Percentiles rank a stretch among this genome's conserved stretches.
Conservation (phyloP, 192 early-diverging fungal genomes). For the Rhizophagus sp. region DNA sequence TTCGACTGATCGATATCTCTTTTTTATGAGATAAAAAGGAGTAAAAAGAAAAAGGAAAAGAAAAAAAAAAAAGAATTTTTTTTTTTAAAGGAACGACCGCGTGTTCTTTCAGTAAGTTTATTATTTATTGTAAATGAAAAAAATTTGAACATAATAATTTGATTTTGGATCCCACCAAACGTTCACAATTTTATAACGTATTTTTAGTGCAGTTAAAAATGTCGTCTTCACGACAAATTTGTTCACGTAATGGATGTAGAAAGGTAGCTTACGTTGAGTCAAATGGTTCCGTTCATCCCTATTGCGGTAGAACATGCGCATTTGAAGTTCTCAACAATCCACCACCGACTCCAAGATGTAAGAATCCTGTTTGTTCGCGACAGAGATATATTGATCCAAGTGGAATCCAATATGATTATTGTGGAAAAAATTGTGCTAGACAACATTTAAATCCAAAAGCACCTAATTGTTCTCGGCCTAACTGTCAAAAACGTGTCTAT, state of each 20-base stretch:
- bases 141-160: no score
- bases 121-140: no score
- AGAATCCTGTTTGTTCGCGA: neutral
- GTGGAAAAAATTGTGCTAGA: conserved; percentile 8
- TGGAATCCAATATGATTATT: neutral
- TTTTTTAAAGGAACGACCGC: no score
- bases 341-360: neutral
- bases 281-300: neutral
- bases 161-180: no score
- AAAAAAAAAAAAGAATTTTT: no score
- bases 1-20: no score
- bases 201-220: no score
- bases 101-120: no score
- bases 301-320: conserved; percentile 13
- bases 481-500: neutral
- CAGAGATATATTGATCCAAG: neutral
- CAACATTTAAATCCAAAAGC: neutral
- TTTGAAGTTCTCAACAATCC: no score
- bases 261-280: neutral
- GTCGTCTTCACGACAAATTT: neutral
- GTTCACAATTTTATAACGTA: no score
- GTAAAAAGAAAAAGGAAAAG: no score
- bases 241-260: neutral
- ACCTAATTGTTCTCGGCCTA: neutral
- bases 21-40: no score